Evolutionary conservation across 805 yeast species (phyloP).

Genomic region (Candida ortonii): DNA sequence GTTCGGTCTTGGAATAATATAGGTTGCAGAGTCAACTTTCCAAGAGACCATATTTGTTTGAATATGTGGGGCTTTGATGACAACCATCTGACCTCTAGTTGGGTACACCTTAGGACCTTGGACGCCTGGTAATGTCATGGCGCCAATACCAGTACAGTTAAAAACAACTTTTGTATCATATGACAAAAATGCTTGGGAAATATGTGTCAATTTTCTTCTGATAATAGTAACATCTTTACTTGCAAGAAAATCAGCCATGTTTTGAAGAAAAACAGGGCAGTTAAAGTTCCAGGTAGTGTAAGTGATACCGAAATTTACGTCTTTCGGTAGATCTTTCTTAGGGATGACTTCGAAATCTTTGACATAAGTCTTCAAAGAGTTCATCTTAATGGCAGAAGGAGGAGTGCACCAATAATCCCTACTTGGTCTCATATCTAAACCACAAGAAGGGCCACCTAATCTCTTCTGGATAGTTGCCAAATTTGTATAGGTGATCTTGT

Average conservation of each 20-base stretch:
- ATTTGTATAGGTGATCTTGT: conserved; percentile 54
- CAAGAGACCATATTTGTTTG: conserved; percentile 55
- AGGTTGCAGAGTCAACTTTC: conserved; percentile 63
- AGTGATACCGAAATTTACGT: conserved; percentile 53
- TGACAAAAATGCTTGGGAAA: conserved; percentile 49
- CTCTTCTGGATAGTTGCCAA: conserved; percentile 40
- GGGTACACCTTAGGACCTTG: conserved; percentile 62
- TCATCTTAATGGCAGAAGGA: conserved; percentile 47
- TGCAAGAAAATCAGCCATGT: conserved; percentile 43
- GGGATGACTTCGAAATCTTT: conserved; percentile 43
- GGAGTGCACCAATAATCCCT: conserved; percentile 55
- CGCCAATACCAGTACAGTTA: conserved; percentile 78
- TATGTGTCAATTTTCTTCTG: conserved; percentile 47
- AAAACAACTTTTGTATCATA: conserved; percentile 48
- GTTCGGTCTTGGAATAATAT: conserved; percentile 68
- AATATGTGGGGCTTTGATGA: conserved; percentile 67
- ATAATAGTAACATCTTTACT: conserved; percentile 48
- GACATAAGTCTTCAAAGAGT: conserved; percentile 47
- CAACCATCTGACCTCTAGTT: conserved; percentile 77
- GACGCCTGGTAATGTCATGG: conserved; percentile 62
- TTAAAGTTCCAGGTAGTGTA: conserved; percentile 69
- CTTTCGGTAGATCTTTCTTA: conserved; percentile 43
- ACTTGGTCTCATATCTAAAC: conserved; percentile 52
- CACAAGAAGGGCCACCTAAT: conserved; percentile 47
- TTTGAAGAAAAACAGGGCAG: conserved; percentile 58